phyloP scores from a whole-genome alignment of 2,329 filamentous ascomycete genomes.

The Cercospora sojina region DNA sequence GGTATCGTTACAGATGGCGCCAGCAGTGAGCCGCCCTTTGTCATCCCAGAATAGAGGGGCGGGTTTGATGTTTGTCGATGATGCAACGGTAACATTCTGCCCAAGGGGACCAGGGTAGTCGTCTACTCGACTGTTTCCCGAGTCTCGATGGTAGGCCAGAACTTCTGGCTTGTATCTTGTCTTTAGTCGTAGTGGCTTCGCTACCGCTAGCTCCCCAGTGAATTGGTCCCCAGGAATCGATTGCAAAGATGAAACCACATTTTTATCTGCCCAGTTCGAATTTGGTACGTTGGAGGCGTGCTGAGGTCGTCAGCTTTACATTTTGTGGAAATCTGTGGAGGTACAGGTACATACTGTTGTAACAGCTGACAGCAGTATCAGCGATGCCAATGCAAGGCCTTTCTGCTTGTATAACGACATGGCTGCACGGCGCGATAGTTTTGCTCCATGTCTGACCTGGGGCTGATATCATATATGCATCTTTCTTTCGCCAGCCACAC shows the following conservation, averaged over 20 bases:
- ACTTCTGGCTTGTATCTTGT: not conserved
- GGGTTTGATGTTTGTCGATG: not conserved
- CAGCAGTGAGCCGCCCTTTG: not conserved
- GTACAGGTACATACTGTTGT: not conserved
- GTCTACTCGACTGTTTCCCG: not conserved
- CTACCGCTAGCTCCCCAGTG: not conserved
- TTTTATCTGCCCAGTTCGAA: not conserved
- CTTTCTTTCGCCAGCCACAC: not conserved
- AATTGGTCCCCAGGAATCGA: not conserved
- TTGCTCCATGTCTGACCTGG: not conserved
- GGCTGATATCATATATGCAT: not conserved
- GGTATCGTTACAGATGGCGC: not conserved
- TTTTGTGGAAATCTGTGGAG: not conserved
- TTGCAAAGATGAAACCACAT: not conserved
- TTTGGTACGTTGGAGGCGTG: not conserved
- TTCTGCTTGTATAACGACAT: not conserved
- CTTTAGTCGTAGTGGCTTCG: not conserved
- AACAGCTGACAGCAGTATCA: not conserved
- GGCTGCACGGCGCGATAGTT: not conserved
- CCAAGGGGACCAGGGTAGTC: not conserved
- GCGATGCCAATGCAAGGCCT: not conserved
- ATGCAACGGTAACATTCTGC: not conserved
- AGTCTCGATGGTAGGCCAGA: not conserved
- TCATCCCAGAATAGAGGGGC: not conserved
- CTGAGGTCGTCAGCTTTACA: not conserved